A percentile compares a stretch with the other conserved stretches of the same genome.
Conservation (phyloP, 2,329 filamentous ascomycete genomes). For the Beauveria sp. region DNA sequence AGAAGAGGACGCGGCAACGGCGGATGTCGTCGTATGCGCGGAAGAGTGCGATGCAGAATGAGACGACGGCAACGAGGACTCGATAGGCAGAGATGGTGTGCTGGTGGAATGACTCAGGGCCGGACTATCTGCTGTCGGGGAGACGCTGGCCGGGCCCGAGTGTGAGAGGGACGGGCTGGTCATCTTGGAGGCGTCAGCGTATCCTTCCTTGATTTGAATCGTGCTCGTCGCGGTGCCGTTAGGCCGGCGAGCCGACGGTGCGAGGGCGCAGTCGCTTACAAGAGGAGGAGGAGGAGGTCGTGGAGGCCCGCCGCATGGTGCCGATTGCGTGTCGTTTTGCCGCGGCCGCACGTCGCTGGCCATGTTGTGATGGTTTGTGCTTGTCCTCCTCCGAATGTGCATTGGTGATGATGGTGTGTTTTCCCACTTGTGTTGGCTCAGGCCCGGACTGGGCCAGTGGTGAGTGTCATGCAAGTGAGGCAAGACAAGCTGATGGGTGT, state of each 20-base stretch:
- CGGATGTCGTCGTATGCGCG: background rate
- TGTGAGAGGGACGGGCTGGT: background rate
- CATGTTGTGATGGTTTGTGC: background rate
- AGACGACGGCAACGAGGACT: background rate
- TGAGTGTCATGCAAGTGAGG: background rate
- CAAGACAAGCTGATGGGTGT: background rate
- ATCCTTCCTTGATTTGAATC: background rate
- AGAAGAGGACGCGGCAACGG: background rate
- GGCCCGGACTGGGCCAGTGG: slow-evolving; percentile 1
- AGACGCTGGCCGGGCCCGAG: background rate
- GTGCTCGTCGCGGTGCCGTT: background rate
- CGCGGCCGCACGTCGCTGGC: background rate
- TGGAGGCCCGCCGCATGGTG: background rate
- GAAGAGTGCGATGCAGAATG: background rate
- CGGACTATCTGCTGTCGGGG: background rate
- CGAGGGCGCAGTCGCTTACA: background rate
- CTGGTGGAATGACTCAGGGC: background rate
- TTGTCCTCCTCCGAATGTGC: background rate
- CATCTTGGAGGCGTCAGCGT: background rate
- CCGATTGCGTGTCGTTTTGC: background rate
- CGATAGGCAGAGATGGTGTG: background rate
- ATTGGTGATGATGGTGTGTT: background rate
- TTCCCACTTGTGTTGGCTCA: background rate
- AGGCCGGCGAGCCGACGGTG: background rate
- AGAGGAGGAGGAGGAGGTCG: no score